Evolutionary conservation across 768 basidiomycete species (phyloP).

Genomic region (Lentinula lateritia): DNA sequence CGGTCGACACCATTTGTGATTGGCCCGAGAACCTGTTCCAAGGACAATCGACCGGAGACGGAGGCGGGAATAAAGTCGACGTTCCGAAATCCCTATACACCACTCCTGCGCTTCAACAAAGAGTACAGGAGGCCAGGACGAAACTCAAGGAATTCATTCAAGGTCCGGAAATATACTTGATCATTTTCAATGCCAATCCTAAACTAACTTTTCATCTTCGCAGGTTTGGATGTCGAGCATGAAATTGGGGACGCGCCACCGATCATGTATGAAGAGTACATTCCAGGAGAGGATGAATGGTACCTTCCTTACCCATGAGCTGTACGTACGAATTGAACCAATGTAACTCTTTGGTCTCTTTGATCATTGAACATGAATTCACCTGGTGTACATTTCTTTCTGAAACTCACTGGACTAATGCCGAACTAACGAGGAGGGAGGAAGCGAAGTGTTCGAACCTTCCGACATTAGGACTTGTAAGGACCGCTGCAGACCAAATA

Average conservation of each 20-base stretch:
- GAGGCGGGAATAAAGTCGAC: neutral
- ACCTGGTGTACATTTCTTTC: too few species aligned
- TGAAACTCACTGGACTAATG: too few species aligned
- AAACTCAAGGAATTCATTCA: neutral
- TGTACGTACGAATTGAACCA: too few species aligned
- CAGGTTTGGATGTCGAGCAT: neutral
- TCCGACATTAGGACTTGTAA: too few species aligned
- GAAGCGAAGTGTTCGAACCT: too few species aligned
- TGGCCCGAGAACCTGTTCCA: neutral
- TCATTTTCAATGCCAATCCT: neutral
- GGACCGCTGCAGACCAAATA: too few species aligned
- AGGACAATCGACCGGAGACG: neutral
- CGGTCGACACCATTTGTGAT: slow-evolving; percentile 1
- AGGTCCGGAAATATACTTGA: neutral
- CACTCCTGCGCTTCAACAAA: neutral
- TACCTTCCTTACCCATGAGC: neutral
- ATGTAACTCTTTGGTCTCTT: too few species aligned
- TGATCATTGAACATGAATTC: too few species aligned
- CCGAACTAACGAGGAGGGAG: too few species aligned
- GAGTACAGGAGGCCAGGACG: neutral
- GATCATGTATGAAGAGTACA: slow-evolving; percentile 1
- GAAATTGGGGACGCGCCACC: neutral
- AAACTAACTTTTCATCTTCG: neutral
- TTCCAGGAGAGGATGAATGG: slow-evolving; percentile 1
- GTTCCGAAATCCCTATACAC: neutral